Base-by-base conservation (phyloP, 2,329 filamentous ascomycete genomes). In the Tolypocladium pustulatum region DNA sequence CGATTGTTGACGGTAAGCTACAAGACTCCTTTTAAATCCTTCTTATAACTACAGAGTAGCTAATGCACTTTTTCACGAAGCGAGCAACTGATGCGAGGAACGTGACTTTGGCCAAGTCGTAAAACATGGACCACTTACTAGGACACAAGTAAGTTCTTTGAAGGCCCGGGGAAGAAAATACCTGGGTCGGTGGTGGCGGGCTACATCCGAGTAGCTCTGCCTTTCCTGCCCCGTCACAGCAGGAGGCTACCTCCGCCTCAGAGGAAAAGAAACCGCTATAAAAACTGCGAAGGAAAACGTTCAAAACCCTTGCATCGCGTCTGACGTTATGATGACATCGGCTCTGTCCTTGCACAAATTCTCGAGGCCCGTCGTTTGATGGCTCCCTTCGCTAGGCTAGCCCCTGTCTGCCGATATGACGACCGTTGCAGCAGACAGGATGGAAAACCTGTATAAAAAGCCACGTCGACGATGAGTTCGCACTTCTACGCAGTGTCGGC, bases 401-500 rank as follows among this genome's bases (percentile, higher is more conserved):
- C 4, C 4, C 32, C 32, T 32, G 46, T 32, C 46, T 8, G 15
- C 4, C 46, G 27, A 3, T 51, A 51, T 51, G 46, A 51, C n/a
- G 46, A 43, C 22, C 53, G 53, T n/a, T 40, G 22, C 54, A 40
- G 54, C 36, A 55, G 54, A 55, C 22, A 55, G 54, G 37, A 41
- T 17, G 46, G 30, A 4, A 27, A 55, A 55, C 54, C 36, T 55
- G 54, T 55, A 30, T 43, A 43, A 55, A 41, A 55, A 55, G 9
- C 25, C 13, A 57, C 46, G 53, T 49, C 61, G 56, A 59, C 56
- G 52, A 58, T 25, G 43, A 57, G 54, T 59, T 57, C 37, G 58
- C 58, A 59, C 58, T 59, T 59, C 54, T 59, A 59, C 54, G 58
- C 36, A 57, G 58, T 57, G 41, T 32, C 54, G 54, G 36, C 55